These are phyloP conservation scores for Triticum timopheevii DNA, from an alignment of 176 grass and related monocot genomes.

Conservation along the genomic window DNA sequence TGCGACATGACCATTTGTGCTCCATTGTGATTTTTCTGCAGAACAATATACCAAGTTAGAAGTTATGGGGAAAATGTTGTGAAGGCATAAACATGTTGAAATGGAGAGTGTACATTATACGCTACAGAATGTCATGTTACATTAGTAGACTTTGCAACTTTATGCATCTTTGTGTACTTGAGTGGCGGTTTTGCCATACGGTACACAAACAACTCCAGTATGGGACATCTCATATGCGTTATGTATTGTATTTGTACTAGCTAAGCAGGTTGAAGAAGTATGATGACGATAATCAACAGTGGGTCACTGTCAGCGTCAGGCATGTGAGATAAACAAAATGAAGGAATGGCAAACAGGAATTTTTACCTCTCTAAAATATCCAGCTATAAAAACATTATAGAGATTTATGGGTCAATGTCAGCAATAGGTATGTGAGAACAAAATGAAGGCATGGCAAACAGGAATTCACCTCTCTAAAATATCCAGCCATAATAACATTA, in stretches of 20 bases:
- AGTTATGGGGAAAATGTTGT: not conserved
- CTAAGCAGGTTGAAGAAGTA: constrained; percentile 37
- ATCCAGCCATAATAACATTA: constrained; percentile 83
- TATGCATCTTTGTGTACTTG: constrained; percentile 1
- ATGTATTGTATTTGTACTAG: constrained; percentile 7
- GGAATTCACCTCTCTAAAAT: constrained; percentile 77
- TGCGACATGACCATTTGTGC: constrained; percentile 61
- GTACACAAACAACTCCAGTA: constrained; percentile 1
- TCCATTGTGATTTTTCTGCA: constrained; percentile 75
- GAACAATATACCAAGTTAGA: constrained; percentile 21
- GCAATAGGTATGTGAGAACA: constrained; percentile 8
- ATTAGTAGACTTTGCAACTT: constrained; percentile 7
- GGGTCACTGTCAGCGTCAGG: constrained; percentile 1
- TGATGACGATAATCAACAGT: constrained; percentile 9
- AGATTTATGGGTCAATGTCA: constrained; percentile 45
- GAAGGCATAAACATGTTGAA: not conserved
- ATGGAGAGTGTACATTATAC: not conserved
- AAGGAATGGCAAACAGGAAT: constrained; percentile 25
- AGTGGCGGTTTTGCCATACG: constrained; percentile 3
- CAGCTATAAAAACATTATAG: constrained; percentile 82
- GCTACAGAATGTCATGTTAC: constrained; percentile 15
- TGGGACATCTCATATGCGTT: not conserved
- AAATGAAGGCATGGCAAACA: constrained; percentile 22
- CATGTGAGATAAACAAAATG: constrained; percentile 24
- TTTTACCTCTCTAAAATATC: constrained; percentile 85